Conservation (phyloP, 257 asterid species). For the Solanum pimpinellifolium region DNA sequence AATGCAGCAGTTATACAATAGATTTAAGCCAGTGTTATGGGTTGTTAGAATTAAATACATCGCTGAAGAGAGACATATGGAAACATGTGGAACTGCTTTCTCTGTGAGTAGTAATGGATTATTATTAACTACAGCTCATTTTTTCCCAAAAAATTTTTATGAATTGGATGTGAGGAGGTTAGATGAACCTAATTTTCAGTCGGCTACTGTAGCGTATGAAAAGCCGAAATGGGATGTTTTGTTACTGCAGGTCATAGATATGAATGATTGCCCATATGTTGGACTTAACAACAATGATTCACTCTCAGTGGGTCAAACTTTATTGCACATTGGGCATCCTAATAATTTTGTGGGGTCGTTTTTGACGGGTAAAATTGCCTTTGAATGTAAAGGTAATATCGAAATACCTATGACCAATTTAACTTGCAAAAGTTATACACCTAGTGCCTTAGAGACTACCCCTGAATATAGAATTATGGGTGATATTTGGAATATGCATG, state of each 20-base stretch:
- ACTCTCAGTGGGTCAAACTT: no score
- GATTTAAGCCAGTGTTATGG: background rate
- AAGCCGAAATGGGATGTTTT: background rate
- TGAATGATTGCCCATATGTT: no score
- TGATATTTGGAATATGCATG: background rate
- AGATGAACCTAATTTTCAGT: background rate
- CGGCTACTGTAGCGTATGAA: background rate
- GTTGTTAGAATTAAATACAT: background rate
- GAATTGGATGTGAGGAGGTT: background rate
- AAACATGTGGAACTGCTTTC: background rate
- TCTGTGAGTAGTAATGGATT: background rate
- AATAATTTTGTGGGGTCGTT: no score
- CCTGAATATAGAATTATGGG: background rate
- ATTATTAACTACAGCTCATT: background rate
- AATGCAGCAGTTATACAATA: background rate
- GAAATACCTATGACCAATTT: no score
- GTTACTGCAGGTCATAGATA: no score
- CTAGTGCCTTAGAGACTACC: no score
- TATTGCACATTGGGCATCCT: no score
- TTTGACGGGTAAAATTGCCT: no score
- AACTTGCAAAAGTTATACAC: no score
- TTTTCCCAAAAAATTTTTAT: background rate
- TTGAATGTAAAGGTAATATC: no score
- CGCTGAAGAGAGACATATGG: background rate
- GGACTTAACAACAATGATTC: no score